Evolutionary conservation across 495 filamentous ascomycete genomes (phyloP).

Genomic region (Penicillium silybi): DNA sequence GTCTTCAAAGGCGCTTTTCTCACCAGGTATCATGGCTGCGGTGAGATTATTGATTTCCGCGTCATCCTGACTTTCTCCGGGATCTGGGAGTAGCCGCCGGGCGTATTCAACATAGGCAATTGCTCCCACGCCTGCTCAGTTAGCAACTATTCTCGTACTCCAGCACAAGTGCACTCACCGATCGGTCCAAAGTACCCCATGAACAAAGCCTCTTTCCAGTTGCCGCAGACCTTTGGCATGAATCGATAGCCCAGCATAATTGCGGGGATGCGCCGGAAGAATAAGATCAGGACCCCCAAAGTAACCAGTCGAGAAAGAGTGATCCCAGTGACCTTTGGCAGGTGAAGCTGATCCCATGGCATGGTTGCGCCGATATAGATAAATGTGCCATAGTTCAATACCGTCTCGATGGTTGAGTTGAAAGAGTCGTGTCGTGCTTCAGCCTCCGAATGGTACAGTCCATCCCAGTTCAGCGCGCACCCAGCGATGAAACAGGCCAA

Average conservation of each 20-base stretch:
- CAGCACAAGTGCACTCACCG: constrained; percentile 15
- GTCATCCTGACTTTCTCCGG: constrained; percentile 39
- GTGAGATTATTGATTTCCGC: constrained; percentile 49
- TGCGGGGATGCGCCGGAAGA: constrained; percentile 36
- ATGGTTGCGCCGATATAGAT: constrained; percentile 42
- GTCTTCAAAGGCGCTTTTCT: not conserved
- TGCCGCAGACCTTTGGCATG: constrained; percentile 31
- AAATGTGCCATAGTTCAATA: constrained; percentile 41
- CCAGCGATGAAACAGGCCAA: constrained; percentile 40
- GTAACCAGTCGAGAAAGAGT: constrained; percentile 27
- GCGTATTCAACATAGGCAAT: constrained; percentile 49
- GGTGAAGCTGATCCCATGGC: constrained; percentile 35
- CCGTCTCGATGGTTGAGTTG: constrained; percentile 30
- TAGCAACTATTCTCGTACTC: not conserved
- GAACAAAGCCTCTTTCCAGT: constrained; percentile 40
- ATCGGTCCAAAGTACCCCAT: constrained; percentile 42
- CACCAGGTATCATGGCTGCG: constrained; percentile 44
- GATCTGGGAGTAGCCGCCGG: constrained; percentile 49
- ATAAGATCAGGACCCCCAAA: constrained; percentile 30
- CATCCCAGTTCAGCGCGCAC: constrained; percentile 38
- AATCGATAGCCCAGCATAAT: constrained; percentile 37
- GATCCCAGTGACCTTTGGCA: constrained; percentile 27
- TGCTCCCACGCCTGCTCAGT: constrained; percentile 29
- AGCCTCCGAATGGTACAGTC: constrained; percentile 29
- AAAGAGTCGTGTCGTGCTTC: constrained; percentile 38